Percentiles rank a stretch among this genome's conserved stretches.
phyloP scores from a whole-genome alignment of 2,329 filamentous ascomycete species.

The Cercospora janseana region DNA sequence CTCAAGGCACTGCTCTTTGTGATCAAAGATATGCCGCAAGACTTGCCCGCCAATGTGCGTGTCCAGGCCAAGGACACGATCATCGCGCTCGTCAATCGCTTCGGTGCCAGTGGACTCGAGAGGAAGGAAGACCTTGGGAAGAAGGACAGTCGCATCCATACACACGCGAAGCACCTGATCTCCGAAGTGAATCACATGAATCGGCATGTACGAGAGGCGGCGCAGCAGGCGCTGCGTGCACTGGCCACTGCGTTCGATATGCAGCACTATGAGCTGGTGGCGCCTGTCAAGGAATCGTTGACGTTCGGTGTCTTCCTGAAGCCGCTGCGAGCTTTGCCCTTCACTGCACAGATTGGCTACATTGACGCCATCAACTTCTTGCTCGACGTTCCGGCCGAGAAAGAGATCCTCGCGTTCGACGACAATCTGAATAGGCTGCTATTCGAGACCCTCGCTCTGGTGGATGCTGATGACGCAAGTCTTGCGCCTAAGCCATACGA shows the following conservation, averaged over 20 bases:
- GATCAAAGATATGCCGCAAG: slow-evolving; percentile 95
- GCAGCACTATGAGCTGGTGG: slow-evolving; percentile 82
- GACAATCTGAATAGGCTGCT: slow-evolving; percentile 86
- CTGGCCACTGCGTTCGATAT: slow-evolving; percentile 75
- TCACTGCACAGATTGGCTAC: slow-evolving; percentile 93
- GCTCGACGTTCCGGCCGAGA: slow-evolving; percentile 77
- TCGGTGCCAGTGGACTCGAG: slow-evolving; percentile 69
- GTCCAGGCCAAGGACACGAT: slow-evolving; percentile 79
- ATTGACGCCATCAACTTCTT: slow-evolving; percentile 98
- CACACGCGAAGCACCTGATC: slow-evolving; percentile 80
- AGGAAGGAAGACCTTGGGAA: slow-evolving; percentile 76
- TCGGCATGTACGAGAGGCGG: slow-evolving; percentile 84
- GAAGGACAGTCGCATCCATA: slow-evolving; percentile 64
- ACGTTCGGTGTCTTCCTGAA: slow-evolving; percentile 94
- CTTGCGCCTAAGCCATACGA: slow-evolving; percentile 90
- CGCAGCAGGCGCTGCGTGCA: slow-evolving; percentile 74
- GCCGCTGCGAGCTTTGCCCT: slow-evolving; percentile 85
- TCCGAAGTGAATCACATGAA: slow-evolving; percentile 94
- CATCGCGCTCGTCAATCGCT: slow-evolving; percentile 67
- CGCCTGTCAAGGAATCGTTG: slow-evolving; percentile 84
- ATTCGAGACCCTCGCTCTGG: slow-evolving; percentile 88
- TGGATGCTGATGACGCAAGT: slow-evolving; percentile 91
- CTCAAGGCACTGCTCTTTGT: slow-evolving; percentile 92
- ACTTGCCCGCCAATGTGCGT: slow-evolving; percentile 86
- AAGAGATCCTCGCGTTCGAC: slow-evolving; percentile 77